Evolutionary conservation across 106 monocot species (phyloP), one percentile per base, ranked within the genome.

Genomic region (Cymbidium sinense): DNA sequence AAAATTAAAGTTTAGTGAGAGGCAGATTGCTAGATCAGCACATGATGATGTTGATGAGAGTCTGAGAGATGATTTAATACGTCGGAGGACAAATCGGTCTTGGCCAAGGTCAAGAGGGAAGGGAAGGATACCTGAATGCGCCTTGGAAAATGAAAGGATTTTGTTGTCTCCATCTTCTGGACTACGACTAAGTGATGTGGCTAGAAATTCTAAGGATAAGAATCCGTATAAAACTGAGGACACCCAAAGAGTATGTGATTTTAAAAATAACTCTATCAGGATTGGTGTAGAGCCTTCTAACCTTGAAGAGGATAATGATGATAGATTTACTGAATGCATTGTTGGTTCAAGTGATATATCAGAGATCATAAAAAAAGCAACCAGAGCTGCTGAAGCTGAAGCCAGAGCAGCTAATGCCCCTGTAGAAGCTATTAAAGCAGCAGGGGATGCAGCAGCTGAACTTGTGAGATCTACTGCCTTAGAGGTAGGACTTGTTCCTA

Each of bases 391-490:
- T 77, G 98, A 94, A 83, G 80, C 83, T 47, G 98, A 98, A 86
- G 98, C 98, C 23, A 88, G 81, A 76, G 78, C 85, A 43, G 98
- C 90, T 75, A 87, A 87, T 90, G 98, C 92, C 36, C 92, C 98
- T 76, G 77, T 65, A 77, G 98, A 98, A 44, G 98, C 98, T 54
- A 81, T 94, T 39, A 94, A 83, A 86, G 98, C 98, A 65, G 98
- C 90, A 27, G 92, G 98, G 55, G 98, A 98, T 90, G 98, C 94
- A 28, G 98, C 98, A 43, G 98, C 98, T 77, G 98, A 98, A 75
- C 84, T 92, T 70, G 98, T 98, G 21, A 94, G 88, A 75, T 78
- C 87, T 83, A 79, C 91, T 81, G 98, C 98, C 33, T 78, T 88
- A 18, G 94, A 98, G 92, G 98, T 92, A 87, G 47, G 84, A 43